Base-by-base conservation (phyloP, 306 rosid genomes). In the Trichosanthes cucumerina region DNA sequence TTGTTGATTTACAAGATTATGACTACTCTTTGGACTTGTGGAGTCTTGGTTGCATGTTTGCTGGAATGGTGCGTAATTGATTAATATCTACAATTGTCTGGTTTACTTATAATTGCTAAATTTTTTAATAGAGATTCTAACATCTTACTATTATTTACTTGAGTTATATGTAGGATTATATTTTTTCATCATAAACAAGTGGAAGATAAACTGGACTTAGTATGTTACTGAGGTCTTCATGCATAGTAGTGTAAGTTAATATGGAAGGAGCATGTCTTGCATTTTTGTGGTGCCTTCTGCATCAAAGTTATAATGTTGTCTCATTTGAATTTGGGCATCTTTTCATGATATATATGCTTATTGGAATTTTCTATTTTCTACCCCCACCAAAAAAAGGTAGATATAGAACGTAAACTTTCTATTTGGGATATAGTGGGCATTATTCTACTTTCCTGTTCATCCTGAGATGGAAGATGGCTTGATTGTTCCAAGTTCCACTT, bases 31-130 rank as follows among this genome's bases (percentile, higher is more conserved):
- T 96, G 82, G 98, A 96, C 86, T 89, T 96, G 93, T 92, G 99
- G 99, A 96, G 99, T 86, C 97, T 96, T 76, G 98, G 99, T 77
- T 96, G 99, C 86, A 96, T 96, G 99, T 96, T 96, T 87, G 98
- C 99, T 26, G 99, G 99, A 85, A 96, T 96, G 98, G 99, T 96
- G 78, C 86, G 90, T 81, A 80, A 79, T 86, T 31, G 60, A 36
- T 69, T n/a, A 12, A 21, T 41, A 24, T 12, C n/a, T 43, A 21
- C n/a, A 41, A 23, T 21, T 41, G 43, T 69, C 11, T 11, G 36
- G 75, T 69, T 23, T n/a, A 39, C 19, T 66, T 7, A 47, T 31
- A 47, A 28, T 72, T 16, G 13, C 6, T 47, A 1, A 19, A 10
- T 7, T 1, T 26, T 44, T 72, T 49, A 15, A 26, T 7, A 46